phyloP scores from a whole-genome alignment of 768 basidiomycete species.

The Austroboletus festivus region DNA sequence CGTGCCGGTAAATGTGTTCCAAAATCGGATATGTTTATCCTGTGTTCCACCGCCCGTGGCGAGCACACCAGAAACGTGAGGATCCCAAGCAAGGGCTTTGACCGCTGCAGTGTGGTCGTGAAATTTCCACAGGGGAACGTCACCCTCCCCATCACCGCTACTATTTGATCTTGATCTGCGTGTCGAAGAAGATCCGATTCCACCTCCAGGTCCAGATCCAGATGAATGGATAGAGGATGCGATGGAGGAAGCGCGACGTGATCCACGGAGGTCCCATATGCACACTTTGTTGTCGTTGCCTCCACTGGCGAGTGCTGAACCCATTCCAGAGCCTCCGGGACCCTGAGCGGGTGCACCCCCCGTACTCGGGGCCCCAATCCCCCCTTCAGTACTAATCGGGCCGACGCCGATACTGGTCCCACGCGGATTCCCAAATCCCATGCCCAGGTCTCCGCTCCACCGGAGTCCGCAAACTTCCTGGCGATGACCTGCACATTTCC shows the following conservation, averaged over 20 bases:
- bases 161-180: slow-evolving; percentile 27
- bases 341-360: slow-evolving; percentile 27
- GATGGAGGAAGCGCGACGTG: slow-evolving; percentile 35
- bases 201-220: slow-evolving; percentile 30
- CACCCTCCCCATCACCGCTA: slow-evolving; percentile 35
- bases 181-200: slow-evolving; percentile 21
- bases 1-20: slow-evolving; percentile 87
- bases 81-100: slow-evolving; percentile 98
- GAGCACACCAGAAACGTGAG: slow-evolving; percentile 84
- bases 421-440: slow-evolving; percentile 24
- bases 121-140: slow-evolving; percentile 86
- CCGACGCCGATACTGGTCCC: slow-evolving; percentile 9
- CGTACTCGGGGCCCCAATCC: slow-evolving; percentile 16
- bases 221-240: slow-evolving; percentile 25
- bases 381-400: slow-evolving; percentile 25
- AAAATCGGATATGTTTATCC: slow-evolving; percentile 96
- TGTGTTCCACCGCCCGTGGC: slow-evolving; percentile 98
- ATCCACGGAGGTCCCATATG: slow-evolving; percentile 89
- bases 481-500: slow-evolving; percentile 67
- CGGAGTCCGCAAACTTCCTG: slow-evolving; percentile 97
- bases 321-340: slow-evolving; percentile 32
- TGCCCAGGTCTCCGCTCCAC: slow-evolving; percentile 58
- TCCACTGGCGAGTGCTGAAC: slow-evolving; percentile 79
- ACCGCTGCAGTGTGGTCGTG: slow-evolving; percentile 97
- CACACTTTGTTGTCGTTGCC: slow-evolving; percentile 99